phyloP scores from a whole-genome alignment of 352 stramenopile species.

The Thraustochytrium sp. region DNA sequence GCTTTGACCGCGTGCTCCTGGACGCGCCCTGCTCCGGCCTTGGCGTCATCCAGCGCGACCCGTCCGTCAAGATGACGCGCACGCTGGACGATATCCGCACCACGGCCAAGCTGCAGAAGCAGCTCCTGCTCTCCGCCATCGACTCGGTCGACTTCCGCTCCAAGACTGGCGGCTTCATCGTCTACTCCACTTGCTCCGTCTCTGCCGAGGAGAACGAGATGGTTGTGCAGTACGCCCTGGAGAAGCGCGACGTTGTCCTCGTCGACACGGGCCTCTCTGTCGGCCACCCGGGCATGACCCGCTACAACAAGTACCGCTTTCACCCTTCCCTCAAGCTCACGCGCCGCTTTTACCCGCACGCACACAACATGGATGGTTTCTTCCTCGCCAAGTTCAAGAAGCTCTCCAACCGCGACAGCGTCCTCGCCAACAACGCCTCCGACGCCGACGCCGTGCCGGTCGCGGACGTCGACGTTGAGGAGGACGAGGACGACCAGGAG shows the following conservation, averaged over 20 bases:
- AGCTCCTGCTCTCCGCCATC: slow-evolving; percentile 95
- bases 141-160: slow-evolving; percentile 92
- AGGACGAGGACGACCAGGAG: slow-evolving; percentile 52
- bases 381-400: slow-evolving; percentile 99
- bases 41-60: slow-evolving; percentile 95
- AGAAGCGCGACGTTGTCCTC: slow-evolving; percentile 96
- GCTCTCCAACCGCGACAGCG: slow-evolving; percentile 82
- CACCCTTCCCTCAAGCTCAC: slow-evolving; percentile 91
- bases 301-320: slow-evolving; percentile 88
- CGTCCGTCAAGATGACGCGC: slow-evolving; percentile 96
- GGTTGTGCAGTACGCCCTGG: slow-evolving; percentile 97
- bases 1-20: slow-evolving; percentile 96
- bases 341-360: slow-evolving; percentile 97
- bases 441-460: slow-evolving; percentile 71
- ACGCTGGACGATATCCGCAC: slow-evolving; percentile 82
- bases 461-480: slow-evolving; percentile 67
- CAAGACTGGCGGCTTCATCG: slow-evolving; percentile 91
- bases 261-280: slow-evolving; percentile 94
- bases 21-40: slow-evolving; percentile 96
- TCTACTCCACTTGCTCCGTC: slow-evolving; percentile 97
- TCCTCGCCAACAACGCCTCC: slow-evolving; percentile 58
- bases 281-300: slow-evolving; percentile 76
- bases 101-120: slow-evolving; percentile 95
- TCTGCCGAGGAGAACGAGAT: slow-evolving; percentile 75
- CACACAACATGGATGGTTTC: slow-evolving; percentile 99